Percentiles rank a stretch among this genome's conserved stretches.
These are phyloP conservation scores for Dalbergia cultrata DNA, from an alignment of 306 rosid genomes.

Conservation along the genomic window DNA sequence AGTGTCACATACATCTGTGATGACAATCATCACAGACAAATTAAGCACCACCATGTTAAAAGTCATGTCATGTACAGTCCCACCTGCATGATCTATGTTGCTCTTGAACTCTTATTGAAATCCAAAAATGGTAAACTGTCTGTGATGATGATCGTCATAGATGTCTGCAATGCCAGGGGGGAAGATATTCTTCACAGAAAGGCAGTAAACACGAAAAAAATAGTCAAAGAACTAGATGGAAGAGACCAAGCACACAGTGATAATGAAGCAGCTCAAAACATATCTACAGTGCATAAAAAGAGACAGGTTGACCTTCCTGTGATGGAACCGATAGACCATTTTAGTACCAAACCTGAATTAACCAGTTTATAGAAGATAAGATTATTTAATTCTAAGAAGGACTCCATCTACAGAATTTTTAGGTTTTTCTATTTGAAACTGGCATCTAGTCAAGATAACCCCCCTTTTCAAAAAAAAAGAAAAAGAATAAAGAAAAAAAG, in stretches of 20 bases:
- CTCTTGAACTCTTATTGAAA: slow-evolving; percentile 64
- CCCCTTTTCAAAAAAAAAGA: not conserved
- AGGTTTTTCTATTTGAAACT: slow-evolving; percentile 17
- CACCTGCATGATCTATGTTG: slow-evolving; percentile 75
- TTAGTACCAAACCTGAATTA: slow-evolving; percentile 22
- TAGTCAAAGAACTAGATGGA: slow-evolving; percentile 58
- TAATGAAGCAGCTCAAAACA: slow-evolving; percentile 37
- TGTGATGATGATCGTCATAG: slow-evolving; percentile 76
- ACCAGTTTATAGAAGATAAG: not conserved
- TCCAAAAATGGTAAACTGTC: slow-evolving; percentile 69
- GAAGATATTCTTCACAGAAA: slow-evolving; percentile 66
- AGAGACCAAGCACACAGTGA: slow-evolving; percentile 42
- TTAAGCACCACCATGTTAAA: slow-evolving; percentile 64
- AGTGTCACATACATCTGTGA: slow-evolving; percentile 69
- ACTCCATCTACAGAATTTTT: not conserved
- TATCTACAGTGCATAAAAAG: slow-evolving; percentile 20
- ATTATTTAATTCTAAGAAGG: not conserved
- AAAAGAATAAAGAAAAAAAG: not conserved
- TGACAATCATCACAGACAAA: slow-evolving; percentile 72
- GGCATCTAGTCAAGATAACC: not conserved
- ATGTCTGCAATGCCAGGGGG: slow-evolving; percentile 65
- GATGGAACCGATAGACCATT: slow-evolving; percentile 5
- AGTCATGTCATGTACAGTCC: slow-evolving; percentile 60
- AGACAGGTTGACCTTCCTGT: slow-evolving; percentile 19
- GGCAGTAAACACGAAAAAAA: slow-evolving; percentile 57